phyloP scores from a whole-genome alignment of 768 basidiomycete species.

The Auriculariales sp. region DNA sequence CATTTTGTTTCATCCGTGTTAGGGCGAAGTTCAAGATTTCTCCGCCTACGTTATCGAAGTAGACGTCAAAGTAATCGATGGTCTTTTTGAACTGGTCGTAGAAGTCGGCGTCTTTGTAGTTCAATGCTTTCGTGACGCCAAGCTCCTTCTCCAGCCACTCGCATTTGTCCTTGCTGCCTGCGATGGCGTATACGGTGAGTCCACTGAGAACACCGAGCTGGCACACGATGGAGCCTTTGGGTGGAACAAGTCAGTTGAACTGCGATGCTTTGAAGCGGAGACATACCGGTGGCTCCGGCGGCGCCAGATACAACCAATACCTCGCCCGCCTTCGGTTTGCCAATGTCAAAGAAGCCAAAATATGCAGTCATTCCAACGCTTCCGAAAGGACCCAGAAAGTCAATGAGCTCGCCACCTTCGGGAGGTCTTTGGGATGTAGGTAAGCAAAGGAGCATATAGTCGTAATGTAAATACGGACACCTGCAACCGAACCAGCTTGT shows the following conservation, averaged over 20 bases:
- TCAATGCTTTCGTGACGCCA: constrained; percentile 68
- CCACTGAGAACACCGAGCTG: constrained; percentile 70
- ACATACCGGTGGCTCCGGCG: constrained; percentile 80
- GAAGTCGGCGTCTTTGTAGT: constrained; percentile 76
- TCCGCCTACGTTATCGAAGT: constrained; percentile 69
- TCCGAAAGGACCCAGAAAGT: constrained; percentile 74
- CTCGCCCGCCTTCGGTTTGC: constrained; percentile 69
- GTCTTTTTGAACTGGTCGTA: constrained; percentile 49
- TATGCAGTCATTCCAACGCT: constrained; percentile 73
- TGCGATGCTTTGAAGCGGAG: no score
- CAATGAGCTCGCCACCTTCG: constrained; percentile 48
- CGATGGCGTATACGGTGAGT: constrained; percentile 77
- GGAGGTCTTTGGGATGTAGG: constrained; percentile 27
- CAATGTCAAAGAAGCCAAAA: constrained; percentile 74
- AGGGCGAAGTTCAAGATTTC: constrained; percentile 72
- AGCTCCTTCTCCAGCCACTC: constrained; percentile 73
- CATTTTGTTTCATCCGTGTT: constrained; percentile 57
- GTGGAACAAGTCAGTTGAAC: no score
- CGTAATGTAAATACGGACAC: constrained; percentile 27
- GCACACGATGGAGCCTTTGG: constrained; percentile 71
- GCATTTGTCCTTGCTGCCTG: constrained; percentile 74
- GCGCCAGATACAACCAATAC: constrained; percentile 80
- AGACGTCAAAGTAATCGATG: constrained; percentile 70
- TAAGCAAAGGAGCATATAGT: background rate
- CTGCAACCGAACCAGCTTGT: constrained; percentile 34